Conservation (phyloP, 192 early-diverging fungal species). For the Coemansia sp. region DNA sequence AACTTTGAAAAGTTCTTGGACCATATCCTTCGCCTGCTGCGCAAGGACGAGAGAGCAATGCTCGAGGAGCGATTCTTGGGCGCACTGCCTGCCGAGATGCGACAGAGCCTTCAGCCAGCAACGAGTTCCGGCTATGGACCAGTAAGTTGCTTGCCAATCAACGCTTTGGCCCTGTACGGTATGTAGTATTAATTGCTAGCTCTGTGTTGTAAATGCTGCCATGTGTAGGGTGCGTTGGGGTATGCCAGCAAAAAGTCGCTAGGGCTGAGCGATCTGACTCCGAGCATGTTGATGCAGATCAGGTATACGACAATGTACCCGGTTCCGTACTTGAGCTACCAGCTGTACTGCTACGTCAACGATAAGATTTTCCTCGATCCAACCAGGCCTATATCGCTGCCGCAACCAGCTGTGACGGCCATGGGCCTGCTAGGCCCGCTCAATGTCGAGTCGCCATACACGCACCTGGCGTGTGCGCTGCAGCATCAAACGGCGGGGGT, state of each 20-base stretch:
- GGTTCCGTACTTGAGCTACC: constrained; percentile 28
- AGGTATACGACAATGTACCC: constrained; percentile 44
- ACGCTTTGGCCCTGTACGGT: background rate
- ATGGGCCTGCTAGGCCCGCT: constrained; percentile 26
- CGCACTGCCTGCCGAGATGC: constrained; percentile 28
- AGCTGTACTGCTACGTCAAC: constrained; percentile 32
- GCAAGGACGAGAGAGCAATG: constrained; percentile 21
- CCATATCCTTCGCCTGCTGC: constrained; percentile 37
- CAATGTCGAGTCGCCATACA: constrained; percentile 53
- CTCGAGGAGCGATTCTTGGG: constrained; percentile 37
- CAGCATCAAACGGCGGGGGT: constrained; percentile 68
- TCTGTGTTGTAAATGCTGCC: background rate
- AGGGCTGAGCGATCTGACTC: constrained; percentile 24
- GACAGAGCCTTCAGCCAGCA: background rate
- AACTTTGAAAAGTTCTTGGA: constrained; percentile 88
- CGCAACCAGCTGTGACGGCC: constrained; percentile 12
- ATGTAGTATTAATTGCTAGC: background rate
- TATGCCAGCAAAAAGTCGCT: constrained; percentile 15
- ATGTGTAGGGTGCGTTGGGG: background rate
- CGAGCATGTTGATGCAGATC: constrained; percentile 48
- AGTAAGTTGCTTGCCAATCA: background rate
- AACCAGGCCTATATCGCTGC: constrained; percentile 23
- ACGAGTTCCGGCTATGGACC: background rate
- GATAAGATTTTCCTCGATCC: constrained; percentile 34
- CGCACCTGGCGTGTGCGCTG: constrained; percentile 65